Conservation (phyloP, 1,139 yeast species). For the Scheffersomyces illinoinensis region DNA sequence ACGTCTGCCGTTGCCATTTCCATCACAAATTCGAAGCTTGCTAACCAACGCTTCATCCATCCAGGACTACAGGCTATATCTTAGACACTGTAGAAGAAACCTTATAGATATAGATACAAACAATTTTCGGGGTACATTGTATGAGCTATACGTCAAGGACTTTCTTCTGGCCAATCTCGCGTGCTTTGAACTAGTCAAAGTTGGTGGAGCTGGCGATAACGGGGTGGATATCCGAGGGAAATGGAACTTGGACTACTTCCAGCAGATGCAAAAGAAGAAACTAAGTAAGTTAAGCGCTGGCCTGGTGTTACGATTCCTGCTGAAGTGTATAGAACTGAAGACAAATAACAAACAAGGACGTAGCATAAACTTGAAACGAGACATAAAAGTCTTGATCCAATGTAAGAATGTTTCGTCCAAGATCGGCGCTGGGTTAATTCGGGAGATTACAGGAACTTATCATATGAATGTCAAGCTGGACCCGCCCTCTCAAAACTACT, state of each 20-base stretch:
- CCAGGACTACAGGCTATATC: constrained; percentile 28
- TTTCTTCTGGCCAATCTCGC: constrained; percentile 42
- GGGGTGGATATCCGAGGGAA: constrained; percentile 70
- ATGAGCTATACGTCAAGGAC: constrained; percentile 58
- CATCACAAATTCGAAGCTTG: neutral
- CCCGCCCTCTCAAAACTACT: neutral
- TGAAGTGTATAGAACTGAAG: neutral
- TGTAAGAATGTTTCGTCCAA: constrained; percentile 54
- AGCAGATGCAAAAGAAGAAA: constrained; percentile 2
- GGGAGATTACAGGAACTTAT: constrained; percentile 62
- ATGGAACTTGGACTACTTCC: constrained; percentile 49
- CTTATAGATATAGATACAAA: constrained; percentile 34
- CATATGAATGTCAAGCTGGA: constrained; percentile 36
- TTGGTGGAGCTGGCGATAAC: constrained; percentile 72
- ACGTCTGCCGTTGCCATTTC: neutral
- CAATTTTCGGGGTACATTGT: constrained; percentile 67
- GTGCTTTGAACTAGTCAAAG: constrained; percentile 39
- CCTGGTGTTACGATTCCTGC: neutral
- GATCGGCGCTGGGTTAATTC: constrained; percentile 51
- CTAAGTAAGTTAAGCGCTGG: neutral
- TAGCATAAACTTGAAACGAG: constrained; percentile 22
- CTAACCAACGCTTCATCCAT: constrained; percentile 7
- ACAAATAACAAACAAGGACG: constrained; percentile 2
- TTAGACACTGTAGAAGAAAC: constrained; percentile 27
- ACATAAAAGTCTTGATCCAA: constrained; percentile 50